Conservation (phyloP, 176 grass and related monocot genomes). For the Musa acuminata region DNA sequence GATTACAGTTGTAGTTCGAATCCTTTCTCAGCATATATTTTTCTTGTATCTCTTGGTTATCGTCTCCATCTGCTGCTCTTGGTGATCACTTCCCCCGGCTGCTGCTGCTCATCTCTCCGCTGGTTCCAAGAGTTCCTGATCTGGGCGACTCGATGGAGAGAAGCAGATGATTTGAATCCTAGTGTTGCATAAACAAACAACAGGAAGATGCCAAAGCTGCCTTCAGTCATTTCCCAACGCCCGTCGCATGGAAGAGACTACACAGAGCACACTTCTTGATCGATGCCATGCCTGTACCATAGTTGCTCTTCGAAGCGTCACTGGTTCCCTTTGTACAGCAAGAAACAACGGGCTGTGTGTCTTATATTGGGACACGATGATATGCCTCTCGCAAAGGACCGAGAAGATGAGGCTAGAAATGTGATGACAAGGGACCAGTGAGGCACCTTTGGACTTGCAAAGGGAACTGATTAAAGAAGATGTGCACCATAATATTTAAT, state of each 20-base stretch:
- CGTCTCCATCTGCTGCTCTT: too few species aligned
- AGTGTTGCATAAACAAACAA: constrained; percentile 8
- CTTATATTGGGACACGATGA: not conserved
- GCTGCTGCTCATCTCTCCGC: too few species aligned
- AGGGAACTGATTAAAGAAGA: not conserved
- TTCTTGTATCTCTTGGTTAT: too few species aligned
- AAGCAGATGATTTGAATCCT: not conserved
- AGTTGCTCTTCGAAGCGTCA: not conserved
- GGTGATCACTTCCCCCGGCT: too few species aligned
- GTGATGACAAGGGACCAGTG: not conserved
- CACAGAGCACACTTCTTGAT: not conserved
- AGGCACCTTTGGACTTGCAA: not conserved
- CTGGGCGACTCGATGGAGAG: too few species aligned
- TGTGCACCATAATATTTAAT: not conserved
- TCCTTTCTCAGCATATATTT: too few species aligned
- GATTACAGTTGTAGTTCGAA: too few species aligned
- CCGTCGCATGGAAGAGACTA: not conserved
- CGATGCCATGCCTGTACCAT: not conserved
- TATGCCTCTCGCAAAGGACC: not conserved
- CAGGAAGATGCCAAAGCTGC: constrained; percentile 24
- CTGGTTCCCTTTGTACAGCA: not conserved
- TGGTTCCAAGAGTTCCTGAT: too few species aligned
- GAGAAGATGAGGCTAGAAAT: not conserved
- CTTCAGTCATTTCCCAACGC: constrained; percentile 20
- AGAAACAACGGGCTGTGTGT: not conserved